phyloP scores from a whole-genome alignment of 106 monocot genomes.

The Hemerocallis citrina region DNA sequence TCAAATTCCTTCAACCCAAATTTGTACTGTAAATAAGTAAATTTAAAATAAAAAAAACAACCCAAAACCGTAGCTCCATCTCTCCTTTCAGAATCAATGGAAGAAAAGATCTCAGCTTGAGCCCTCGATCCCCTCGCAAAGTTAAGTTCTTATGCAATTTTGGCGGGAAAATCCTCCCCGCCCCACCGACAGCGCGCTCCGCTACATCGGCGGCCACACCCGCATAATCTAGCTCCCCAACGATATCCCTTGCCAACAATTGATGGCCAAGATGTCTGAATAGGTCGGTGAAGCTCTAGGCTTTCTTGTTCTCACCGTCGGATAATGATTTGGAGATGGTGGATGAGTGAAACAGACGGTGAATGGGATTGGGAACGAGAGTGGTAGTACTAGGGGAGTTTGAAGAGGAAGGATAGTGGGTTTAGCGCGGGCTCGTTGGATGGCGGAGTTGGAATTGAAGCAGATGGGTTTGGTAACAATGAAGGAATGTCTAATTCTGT shows the following conservation, averaged over 20 bases:
- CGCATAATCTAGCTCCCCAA: slow-evolving; percentile 60
- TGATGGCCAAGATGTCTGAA: slow-evolving; percentile 52
- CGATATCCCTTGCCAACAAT: slow-evolving; percentile 28
- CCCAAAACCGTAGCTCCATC: too few species aligned
- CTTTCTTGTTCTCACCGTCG: slow-evolving; percentile 53
- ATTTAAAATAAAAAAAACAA: too few species aligned
- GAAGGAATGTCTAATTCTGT: too few species aligned
- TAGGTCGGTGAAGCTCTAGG: slow-evolving; percentile 54
- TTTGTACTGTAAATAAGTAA: too few species aligned
- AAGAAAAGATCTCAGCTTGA: too few species aligned
- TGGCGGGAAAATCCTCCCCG: slow-evolving; percentile 69
- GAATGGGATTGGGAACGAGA: slow-evolving; percentile 19
- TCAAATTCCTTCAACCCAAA: too few species aligned
- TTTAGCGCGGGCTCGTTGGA: slow-evolving; percentile 14
- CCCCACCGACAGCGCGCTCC: slow-evolving; percentile 63
- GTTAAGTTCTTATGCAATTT: slow-evolving; percentile 79
- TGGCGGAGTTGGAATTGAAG: slow-evolving; percentile 1
- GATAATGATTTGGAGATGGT: slow-evolving; percentile 4
- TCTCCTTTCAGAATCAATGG: too few species aligned
- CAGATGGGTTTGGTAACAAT: neutral
- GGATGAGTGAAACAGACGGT: slow-evolving; percentile 23
- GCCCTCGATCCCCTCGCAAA: slow-evolving; percentile 10
- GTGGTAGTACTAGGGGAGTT: neutral
- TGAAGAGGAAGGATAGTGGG: slow-evolving; percentile 29
- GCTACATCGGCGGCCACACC: slow-evolving; percentile 82